Evolutionary conservation across 129 eudicot genomes (phyloP).

Genomic region (Saussurea involucrata): DNA sequence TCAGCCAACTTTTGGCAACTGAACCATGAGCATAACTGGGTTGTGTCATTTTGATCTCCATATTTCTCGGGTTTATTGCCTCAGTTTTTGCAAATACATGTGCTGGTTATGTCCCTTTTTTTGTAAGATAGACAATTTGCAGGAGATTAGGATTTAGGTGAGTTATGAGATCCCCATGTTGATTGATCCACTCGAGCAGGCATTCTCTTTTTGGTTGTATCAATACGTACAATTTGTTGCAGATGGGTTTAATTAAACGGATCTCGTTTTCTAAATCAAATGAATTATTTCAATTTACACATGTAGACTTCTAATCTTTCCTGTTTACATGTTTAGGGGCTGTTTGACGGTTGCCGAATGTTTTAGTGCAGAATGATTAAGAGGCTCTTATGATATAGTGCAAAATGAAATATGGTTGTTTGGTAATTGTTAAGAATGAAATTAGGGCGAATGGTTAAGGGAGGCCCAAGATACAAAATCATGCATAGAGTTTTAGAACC

Average conservation of each 20-base stretch:
- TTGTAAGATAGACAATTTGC: constrained; percentile 28
- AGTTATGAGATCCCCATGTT: constrained; percentile 23
- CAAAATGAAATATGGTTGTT: too few species aligned
- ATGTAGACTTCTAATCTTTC: not conserved
- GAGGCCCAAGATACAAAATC: too few species aligned
- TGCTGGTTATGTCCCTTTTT: constrained; percentile 6
- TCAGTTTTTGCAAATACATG: constrained; percentile 5
- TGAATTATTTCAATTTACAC: not conserved
- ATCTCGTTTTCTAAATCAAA: not conserved
- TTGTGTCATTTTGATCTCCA: not conserved
- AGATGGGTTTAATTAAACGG: constrained; percentile 4
- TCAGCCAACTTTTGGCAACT: not conserved
- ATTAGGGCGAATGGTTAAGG: too few species aligned
- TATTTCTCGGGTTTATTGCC: not conserved
- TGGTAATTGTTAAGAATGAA: too few species aligned
- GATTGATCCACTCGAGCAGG: not conserved
- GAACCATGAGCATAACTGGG: not conserved
- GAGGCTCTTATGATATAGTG: too few species aligned
- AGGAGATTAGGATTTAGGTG: constrained; percentile 24
- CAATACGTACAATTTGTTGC: constrained; percentile 11
- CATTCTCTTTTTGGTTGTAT: constrained; percentile 21
- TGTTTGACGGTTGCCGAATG: too few species aligned
- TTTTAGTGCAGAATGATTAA: too few species aligned
- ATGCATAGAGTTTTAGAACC: too few species aligned
- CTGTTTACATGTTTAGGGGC: not conserved